phyloP scores from a whole-genome alignment of 106 monocot species.

The Triglochin maritima region DNA sequence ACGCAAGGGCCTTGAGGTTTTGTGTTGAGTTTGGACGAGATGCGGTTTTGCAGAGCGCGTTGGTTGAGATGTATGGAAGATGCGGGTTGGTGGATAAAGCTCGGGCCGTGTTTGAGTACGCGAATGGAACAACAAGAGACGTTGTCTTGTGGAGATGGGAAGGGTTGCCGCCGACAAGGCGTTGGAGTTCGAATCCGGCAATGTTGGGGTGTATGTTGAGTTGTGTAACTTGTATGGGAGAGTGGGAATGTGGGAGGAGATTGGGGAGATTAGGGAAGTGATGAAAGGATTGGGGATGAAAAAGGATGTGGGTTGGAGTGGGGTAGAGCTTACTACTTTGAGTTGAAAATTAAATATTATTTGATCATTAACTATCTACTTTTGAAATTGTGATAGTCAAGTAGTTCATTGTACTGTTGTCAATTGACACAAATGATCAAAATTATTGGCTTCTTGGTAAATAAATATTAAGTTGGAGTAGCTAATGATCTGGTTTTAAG shows the following conservation, averaged over 20 bases:
- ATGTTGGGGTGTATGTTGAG: slow-evolving; percentile 45
- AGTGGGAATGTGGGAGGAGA: slow-evolving; percentile 48
- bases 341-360: background rate
- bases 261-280: slow-evolving; percentile 33
- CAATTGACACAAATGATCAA: too few species aligned
- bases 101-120: slow-evolving; percentile 25
- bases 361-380: too few species aligned
- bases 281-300: slow-evolving; percentile 38
- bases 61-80: slow-evolving; percentile 75
- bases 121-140: slow-evolving; percentile 13
- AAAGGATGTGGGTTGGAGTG: slow-evolving; percentile 44
- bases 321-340: slow-evolving; percentile 10
- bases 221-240: slow-evolving; percentile 58
- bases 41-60: slow-evolving; percentile 23
- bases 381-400: too few species aligned
- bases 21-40: slow-evolving; percentile 7
- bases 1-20: slow-evolving; percentile 26
- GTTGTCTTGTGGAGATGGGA: slow-evolving; percentile 40
- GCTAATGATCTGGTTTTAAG: too few species aligned
- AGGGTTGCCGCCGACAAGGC: slow-evolving; percentile 33
- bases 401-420: too few species aligned
- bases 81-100: slow-evolving; percentile 42
- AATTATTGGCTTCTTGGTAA: too few species aligned
- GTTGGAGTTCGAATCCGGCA: slow-evolving; percentile 35
- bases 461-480: too few species aligned